These are phyloP conservation scores for Prunus armeniaca DNA, from an alignment of 306 rosid species.

Conservation along the genomic window DNA sequence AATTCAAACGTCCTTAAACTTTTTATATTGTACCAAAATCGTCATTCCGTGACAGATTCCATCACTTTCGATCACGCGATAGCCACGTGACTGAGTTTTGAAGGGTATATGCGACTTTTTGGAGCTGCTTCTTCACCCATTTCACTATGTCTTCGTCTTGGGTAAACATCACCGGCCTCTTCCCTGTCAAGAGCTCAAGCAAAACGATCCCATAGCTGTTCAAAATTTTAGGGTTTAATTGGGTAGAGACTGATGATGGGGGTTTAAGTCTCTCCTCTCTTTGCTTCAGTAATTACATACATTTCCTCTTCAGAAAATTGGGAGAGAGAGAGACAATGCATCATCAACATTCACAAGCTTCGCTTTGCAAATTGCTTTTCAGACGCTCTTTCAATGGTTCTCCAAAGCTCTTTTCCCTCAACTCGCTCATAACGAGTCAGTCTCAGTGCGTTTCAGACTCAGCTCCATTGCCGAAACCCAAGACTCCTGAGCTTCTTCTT, in stretches of 20 bases:
- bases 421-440: slow-evolving; percentile 10
- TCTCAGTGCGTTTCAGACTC: neutral
- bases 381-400: slow-evolving; percentile 20
- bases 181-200: slow-evolving; percentile 82
- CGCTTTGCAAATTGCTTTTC: slow-evolving; percentile 34
- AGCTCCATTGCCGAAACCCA: slow-evolving; percentile 16
- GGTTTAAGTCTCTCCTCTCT: neutral
- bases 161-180: slow-evolving; percentile 85
- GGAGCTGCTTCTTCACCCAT: slow-evolving; percentile 92
- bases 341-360: slow-evolving; percentile 30
- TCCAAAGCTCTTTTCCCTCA: slow-evolving; percentile 24
- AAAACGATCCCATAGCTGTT: slow-evolving; percentile 85
- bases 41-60: too few species aligned
- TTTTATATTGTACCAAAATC: too few species aligned
- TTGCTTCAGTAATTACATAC: too few species aligned
- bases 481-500: slow-evolving; percentile 1
- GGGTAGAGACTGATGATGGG: neutral
- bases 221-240: neutral
- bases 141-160: slow-evolving; percentile 93
- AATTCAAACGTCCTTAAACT: too few species aligned
- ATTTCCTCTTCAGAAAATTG: neutral
- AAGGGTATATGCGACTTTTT: too few species aligned
- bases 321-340: slow-evolving; percentile 39
- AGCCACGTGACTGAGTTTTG: too few species aligned
- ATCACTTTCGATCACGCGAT: too few species aligned